phyloP scores from a whole-genome alignment of 164 flowering plant species.

The Echeveria elegans region DNA sequence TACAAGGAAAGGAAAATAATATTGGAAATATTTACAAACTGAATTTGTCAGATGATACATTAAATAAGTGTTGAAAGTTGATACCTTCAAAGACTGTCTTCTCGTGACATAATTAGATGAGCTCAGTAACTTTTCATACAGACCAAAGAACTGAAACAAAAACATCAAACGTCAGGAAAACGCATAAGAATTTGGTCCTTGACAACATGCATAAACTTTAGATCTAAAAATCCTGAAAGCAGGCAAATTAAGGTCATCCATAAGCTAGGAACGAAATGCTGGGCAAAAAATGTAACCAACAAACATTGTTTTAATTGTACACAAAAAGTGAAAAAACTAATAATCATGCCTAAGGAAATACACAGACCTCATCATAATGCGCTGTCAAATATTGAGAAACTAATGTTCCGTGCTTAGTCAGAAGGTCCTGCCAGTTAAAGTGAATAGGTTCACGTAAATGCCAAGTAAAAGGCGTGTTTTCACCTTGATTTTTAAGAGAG shows the following conservation, averaged over 20 bases:
- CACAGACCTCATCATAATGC: slow-evolving; percentile 77
- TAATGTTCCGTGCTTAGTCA: slow-evolving; percentile 62
- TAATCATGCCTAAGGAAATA: neutral
- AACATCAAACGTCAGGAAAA: neutral
- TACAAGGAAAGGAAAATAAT: slow-evolving; percentile 17
- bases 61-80: neutral
- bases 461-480: neutral
- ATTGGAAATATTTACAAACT: no score
- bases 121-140: slow-evolving; percentile 66
- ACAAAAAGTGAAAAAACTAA: neutral
- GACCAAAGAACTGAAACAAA: slow-evolving; percentile 69
- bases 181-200: neutral
- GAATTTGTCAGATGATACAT: neutral
- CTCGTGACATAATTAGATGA: slow-evolving; percentile 91
- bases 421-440: slow-evolving; percentile 65
- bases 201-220: neutral
- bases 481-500: neutral
- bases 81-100: slow-evolving; percentile 92
- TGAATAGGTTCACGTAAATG: neutral
- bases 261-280: neutral
- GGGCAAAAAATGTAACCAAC: neutral
- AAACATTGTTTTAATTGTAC: no score
- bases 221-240: neutral
- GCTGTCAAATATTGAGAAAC: slow-evolving; percentile 64
- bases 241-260: neutral